phyloP scores from a whole-genome alignment of 176 grass and related monocot genomes.

The Musa schizocarpa region DNA sequence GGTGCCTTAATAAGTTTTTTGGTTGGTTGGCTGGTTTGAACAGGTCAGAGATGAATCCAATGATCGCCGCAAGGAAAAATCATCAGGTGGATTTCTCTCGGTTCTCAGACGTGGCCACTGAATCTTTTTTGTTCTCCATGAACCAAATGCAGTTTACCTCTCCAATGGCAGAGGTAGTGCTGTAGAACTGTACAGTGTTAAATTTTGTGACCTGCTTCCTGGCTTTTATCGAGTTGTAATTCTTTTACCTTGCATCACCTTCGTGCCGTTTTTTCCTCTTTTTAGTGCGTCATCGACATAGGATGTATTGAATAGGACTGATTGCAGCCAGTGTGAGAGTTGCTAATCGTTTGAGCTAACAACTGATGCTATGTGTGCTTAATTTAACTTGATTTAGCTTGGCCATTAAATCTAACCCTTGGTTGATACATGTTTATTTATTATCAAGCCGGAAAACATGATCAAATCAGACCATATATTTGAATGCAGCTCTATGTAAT shows the following conservation, averaged over 20 bases:
- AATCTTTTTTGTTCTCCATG: not conserved
- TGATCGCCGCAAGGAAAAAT: conserved; percentile 30
- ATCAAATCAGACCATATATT: too few species aligned
- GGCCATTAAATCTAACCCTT: too few species aligned
- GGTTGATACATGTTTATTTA: too few species aligned
- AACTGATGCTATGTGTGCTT: too few species aligned
- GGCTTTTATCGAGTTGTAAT: not conserved
- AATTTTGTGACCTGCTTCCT: not conserved
- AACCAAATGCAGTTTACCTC: not conserved
- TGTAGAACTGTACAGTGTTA: not conserved
- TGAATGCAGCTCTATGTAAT: too few species aligned
- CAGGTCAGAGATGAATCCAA: conserved; percentile 34
- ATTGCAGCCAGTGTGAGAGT: not conserved
- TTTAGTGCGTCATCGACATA: not conserved
- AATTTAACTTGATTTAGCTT: too few species aligned
- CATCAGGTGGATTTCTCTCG: conserved; percentile 35
- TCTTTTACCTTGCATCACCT: not conserved
- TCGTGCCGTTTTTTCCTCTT: not conserved
- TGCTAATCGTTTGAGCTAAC: too few species aligned
- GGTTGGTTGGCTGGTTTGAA: conserved; percentile 3
- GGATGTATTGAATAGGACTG: not conserved
- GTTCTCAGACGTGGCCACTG: conserved; percentile 43
- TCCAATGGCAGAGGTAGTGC: not conserved
- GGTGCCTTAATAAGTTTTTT: not conserved
- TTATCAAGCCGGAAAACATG: too few species aligned